A percentile compares a stretch with the other conserved stretches of the same genome.
These are phyloP conservation scores for Cadophora gregata DNA, from an alignment of 2,329 filamentous ascomycete genomes.

Conservation along the genomic window DNA sequence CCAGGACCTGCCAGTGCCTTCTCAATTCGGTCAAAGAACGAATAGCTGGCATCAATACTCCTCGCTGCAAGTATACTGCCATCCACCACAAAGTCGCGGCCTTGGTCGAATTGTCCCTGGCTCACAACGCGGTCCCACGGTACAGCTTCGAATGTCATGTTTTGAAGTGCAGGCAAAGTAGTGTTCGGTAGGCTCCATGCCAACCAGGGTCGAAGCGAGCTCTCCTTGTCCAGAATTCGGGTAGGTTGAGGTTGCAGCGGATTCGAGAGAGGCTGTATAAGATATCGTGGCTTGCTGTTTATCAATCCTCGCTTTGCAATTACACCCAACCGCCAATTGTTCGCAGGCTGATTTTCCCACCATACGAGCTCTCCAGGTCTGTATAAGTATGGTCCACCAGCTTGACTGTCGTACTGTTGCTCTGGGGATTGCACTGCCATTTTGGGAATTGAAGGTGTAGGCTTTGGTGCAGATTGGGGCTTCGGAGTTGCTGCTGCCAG, in stretches of 20 bases:
- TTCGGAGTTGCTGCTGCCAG: constrained; percentile 5
- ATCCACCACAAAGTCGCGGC: constrained; percentile 58
- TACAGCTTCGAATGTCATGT: constrained; percentile 53
- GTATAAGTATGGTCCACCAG: constrained; percentile 54
- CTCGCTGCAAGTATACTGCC: constrained; percentile 63
- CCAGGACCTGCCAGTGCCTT: constrained; percentile 46
- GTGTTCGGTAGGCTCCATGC: constrained; percentile 62
- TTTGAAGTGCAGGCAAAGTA: constrained; percentile 51
- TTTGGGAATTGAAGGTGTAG: constrained; percentile 15
- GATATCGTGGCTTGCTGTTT: constrained; percentile 47
- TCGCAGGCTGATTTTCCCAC: constrained; percentile 53
- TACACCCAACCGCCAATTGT: constrained; percentile 60
- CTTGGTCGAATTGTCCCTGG: constrained; percentile 48
- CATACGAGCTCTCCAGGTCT: constrained; percentile 61
- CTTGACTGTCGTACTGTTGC: constrained; percentile 55
- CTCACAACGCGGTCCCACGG: constrained; percentile 55
- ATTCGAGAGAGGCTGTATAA: constrained; percentile 56
- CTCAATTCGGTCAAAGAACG: constrained; percentile 55
- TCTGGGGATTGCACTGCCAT: constrained; percentile 44
- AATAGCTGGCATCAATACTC: constrained; percentile 59
- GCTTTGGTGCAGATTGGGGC: constrained; percentile 19
- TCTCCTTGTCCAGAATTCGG: constrained; percentile 51
- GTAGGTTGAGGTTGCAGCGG: constrained; percentile 48
- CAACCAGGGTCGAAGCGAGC: constrained; percentile 59
- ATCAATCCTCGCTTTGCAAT: constrained; percentile 53